Evolutionary conservation across 768 basidiomycete species (phyloP).

Genomic region (Rhodotorula paludigena): DNA sequence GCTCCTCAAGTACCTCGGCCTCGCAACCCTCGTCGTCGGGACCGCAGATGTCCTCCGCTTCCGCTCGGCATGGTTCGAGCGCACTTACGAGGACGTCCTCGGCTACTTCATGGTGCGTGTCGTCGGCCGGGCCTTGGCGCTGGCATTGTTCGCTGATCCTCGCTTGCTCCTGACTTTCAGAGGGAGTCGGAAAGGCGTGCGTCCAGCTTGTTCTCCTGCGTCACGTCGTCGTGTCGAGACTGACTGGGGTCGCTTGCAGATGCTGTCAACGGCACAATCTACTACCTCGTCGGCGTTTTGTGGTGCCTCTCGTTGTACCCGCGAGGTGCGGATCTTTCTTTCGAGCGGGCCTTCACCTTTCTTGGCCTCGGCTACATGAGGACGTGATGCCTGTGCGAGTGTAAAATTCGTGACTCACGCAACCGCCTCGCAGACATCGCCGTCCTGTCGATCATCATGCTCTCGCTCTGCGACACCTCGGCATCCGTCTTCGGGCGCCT

Average conservation of each 20-base stretch:
- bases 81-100: conserved; percentile 30
- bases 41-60: conserved; percentile 39
- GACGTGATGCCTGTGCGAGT: background rate
- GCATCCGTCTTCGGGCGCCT: conserved; percentile 44
- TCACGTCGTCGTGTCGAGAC: background rate
- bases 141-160: background rate
- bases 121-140: background rate
- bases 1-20: conserved; percentile 21
- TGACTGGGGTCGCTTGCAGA: background rate
- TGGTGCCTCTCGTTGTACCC: conserved; percentile 39
- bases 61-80: conserved; percentile 27
- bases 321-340: conserved; percentile 31
- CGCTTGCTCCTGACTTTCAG: background rate
- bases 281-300: conserved; percentile 43
- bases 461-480: conserved; percentile 44
- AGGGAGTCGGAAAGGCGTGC: conserved; percentile 33
- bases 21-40: conserved; percentile 28
- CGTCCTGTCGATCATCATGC: conserved; percentile 40
- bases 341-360: background rate
- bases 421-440: conserved; percentile 40
- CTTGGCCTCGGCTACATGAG: no score
- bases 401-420: no score
- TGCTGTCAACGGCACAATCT: conserved; percentile 33
- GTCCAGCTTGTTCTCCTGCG: background rate
- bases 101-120: conserved; percentile 29